Conservation (phyloP, 805 yeast species). For the Torulaspora delbrueckii region DNA sequence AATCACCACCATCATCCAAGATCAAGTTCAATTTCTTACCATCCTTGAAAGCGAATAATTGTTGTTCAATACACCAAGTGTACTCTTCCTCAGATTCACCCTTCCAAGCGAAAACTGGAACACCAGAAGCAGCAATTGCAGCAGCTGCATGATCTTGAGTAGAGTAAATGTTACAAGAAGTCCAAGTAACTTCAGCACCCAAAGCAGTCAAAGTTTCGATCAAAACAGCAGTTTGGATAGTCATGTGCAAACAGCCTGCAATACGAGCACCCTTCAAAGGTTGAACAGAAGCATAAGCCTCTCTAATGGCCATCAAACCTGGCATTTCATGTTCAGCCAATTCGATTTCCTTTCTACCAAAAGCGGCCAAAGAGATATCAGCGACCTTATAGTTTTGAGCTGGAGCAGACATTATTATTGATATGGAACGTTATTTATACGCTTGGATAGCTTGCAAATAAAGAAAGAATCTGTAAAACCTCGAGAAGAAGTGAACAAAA, state of each 20-base stretch:
- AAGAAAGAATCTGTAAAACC: background rate
- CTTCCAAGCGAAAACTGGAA: constrained; percentile 99
- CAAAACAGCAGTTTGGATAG: constrained; percentile 97
- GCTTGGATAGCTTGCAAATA: background rate
- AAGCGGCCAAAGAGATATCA: constrained; percentile 97
- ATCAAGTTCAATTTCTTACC: constrained; percentile 91
- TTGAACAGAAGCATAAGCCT: constrained; percentile 82
- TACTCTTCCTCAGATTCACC: constrained; percentile 99
- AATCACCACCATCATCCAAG: constrained; percentile 99
- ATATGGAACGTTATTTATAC: background rate
- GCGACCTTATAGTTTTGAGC: constrained; percentile 88
- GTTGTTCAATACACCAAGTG: constrained; percentile 99
- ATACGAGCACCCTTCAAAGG: constrained; percentile 98
- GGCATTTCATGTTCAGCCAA: constrained; percentile 99
- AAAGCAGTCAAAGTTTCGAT: constrained; percentile 95
- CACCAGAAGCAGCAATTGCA: constrained; percentile 98
- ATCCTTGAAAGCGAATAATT: constrained; percentile 96
- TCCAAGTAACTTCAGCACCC: constrained; percentile 99
- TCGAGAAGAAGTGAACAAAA: background rate
- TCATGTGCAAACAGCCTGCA: constrained; percentile 99
- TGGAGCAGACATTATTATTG: constrained; percentile 45
- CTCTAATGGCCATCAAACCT: constrained; percentile 97
- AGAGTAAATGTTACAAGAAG: constrained; percentile 98
- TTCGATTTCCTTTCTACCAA: constrained; percentile 99
- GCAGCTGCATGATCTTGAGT: constrained; percentile 99